Percentiles rank a stretch among this genome's conserved stretches.
These are phyloP conservation scores for Excoecaria agallocha DNA, from an alignment of 345 rosid genomes.

Conservation along the genomic window DNA sequence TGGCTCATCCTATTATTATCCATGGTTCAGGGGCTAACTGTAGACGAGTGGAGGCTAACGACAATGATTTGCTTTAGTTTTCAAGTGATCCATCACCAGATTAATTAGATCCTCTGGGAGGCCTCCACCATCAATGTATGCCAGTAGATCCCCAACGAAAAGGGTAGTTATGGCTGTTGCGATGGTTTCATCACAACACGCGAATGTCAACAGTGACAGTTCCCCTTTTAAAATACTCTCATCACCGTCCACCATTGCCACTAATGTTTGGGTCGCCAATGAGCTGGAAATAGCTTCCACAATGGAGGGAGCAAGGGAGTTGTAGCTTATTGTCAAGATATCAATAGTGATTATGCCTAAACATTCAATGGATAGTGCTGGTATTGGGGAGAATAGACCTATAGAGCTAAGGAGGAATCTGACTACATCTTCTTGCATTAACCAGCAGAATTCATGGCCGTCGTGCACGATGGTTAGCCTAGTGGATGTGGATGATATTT, in stretches of 20 bases:
- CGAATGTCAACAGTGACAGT: conserved; percentile 60
- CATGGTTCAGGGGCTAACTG: no score
- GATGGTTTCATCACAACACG: conserved; percentile 25
- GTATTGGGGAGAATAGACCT: conserved; percentile 71
- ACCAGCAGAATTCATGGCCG: conserved; percentile 82
- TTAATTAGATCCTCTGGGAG: conserved; percentile 72
- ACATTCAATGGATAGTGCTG: no score
- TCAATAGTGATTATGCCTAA: conserved; percentile 57
- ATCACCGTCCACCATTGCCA: conserved; percentile 61
- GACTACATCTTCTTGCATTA: conserved; percentile 82
- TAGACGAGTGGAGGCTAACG: no score
- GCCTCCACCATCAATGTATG: conserved; percentile 77
- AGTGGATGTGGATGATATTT: conserved; percentile 23
- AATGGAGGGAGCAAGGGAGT: conserved; percentile 60
- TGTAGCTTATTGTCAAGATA: conserved; percentile 49
- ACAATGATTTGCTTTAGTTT: no score
- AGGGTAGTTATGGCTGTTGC: conserved; percentile 63
- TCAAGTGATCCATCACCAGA: conserved; percentile 48
- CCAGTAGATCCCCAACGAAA: conserved; percentile 74
- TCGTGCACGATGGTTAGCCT: conserved; percentile 36
- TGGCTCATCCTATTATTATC: no score
- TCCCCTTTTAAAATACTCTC: conserved; percentile 62
- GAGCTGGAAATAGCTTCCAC: conserved; percentile 47
- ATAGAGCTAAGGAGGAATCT: conserved; percentile 71
- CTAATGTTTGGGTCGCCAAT: conserved; percentile 56